Evolutionary conservation across 345 rosid species (phyloP).

Genomic region (Brassica napus): DNA sequence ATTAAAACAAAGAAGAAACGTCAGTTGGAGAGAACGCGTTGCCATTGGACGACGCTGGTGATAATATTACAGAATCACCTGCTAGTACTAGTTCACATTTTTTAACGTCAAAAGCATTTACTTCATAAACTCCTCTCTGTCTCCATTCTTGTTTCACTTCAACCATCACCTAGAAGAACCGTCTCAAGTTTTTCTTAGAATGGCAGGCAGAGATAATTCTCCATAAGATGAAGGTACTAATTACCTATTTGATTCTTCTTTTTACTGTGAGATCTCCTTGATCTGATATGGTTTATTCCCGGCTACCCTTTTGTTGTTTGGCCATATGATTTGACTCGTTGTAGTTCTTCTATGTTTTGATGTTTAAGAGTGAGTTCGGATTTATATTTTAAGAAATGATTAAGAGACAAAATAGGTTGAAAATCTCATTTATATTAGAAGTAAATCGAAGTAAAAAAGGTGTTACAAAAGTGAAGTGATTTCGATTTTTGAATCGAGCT

Average conservation of each 20-base stretch:
- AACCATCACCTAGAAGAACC: constrained; percentile 2
- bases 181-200: constrained; percentile 25
- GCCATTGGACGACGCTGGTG: constrained; percentile 36
- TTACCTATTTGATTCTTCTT: background rate
- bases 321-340: background rate
- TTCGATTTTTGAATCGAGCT: too few species aligned
- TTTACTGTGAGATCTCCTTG: constrained; percentile 4
- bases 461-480: too few species aligned
- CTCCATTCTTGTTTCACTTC: background rate
- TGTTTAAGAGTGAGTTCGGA: too few species aligned
- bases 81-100: constrained; percentile 32
- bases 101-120: constrained; percentile 12
- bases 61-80: constrained; percentile 27
- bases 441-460: too few species aligned
- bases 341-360: background rate
- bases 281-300: background rate
- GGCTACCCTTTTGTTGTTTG: background rate
- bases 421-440: too few species aligned
- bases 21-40: constrained; percentile 53
- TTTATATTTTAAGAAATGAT: too few species aligned
- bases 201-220: constrained; percentile 69
- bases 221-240: constrained; percentile 67
- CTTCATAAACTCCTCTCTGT: constrained; percentile 19
- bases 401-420: too few species aligned
- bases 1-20: constrained; percentile 38